phyloP scores from a whole-genome alignment of 2,329 filamentous ascomycete species.

The Colletotrichum tanaceti region DNA sequence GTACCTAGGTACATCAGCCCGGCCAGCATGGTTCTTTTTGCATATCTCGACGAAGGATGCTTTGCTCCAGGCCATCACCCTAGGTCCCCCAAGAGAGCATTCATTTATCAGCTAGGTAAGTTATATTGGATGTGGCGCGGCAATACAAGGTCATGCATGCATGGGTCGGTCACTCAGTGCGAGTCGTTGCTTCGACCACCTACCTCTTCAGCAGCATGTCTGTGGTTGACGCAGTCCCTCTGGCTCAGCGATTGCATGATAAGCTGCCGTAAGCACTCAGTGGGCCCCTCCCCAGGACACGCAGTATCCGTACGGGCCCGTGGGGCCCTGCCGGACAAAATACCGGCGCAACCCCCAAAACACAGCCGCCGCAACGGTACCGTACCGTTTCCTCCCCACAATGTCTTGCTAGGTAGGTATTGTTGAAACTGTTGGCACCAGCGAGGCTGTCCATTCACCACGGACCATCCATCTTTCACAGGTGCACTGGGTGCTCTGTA shows the following conservation, averaged over 20 bases:
- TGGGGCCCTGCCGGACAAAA: conserved; percentile 30
- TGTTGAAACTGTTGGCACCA: conserved; percentile 38
- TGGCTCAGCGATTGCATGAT: background rate
- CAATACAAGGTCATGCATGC: conserved; percentile 11
- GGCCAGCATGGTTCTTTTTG: background rate
- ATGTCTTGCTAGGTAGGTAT: conserved; percentile 35
- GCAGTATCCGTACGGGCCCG: too few relatives aligned
- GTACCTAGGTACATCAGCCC: background rate
- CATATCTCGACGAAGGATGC: background rate
- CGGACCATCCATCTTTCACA: conserved; percentile 37
- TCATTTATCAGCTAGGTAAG: background rate
- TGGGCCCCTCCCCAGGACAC: background rate
- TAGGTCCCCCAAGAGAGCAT: background rate
- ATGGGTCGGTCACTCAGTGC: conserved; percentile 1
- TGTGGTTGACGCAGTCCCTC: background rate
- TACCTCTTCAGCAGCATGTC: background rate
- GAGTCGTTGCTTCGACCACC: conserved; percentile 10
- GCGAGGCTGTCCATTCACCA: conserved; percentile 33
- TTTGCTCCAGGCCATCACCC: background rate
- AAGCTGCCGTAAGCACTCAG: conserved; percentile 22
- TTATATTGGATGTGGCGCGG: conserved; percentile 21
- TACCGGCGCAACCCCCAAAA: conserved; percentile 27
- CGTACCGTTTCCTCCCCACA: conserved; percentile 38
- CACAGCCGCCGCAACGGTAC: conserved; percentile 36
- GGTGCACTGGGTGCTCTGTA: too few relatives aligned